A percentile compares a stretch with the other conserved stretches of the same genome.
phyloP scores from a whole-genome alignment of 768 basidiomycete genomes.

The Calocybe gangraenosa region DNA sequence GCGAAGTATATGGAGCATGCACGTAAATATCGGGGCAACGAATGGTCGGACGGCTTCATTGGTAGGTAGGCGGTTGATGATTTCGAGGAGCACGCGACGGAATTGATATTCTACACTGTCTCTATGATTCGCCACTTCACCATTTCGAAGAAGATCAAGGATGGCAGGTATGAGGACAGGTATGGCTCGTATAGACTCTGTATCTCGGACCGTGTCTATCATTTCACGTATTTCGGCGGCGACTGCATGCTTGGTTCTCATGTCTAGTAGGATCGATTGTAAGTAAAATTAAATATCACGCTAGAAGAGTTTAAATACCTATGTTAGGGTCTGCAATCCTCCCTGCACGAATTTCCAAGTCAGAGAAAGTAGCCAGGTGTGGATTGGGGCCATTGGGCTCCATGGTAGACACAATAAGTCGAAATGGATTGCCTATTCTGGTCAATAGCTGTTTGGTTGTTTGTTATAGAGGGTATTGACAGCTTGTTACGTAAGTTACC shows the following conservation, averaged over 20 bases:
- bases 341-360: conserved; percentile 69
- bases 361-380: conserved; percentile 38
- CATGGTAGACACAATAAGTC: conserved; percentile 28
- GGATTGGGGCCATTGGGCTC: conserved; percentile 29
- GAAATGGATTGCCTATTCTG: conserved; percentile 18
- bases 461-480: not conserved
- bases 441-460: conserved; percentile 11
- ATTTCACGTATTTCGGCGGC: conserved; percentile 78
- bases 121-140: conserved; percentile 62
- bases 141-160: conserved; percentile 66
- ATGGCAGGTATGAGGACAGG: conserved; percentile 72
- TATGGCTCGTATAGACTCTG: conserved; percentile 65
- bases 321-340: conserved; percentile 72
- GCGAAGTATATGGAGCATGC: conserved; percentile 80
- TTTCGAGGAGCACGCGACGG: conserved; percentile 83
- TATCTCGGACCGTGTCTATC: conserved; percentile 74
- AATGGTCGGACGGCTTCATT: conserved; percentile 75
- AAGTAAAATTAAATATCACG: conserved; percentile 3
- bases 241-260: conserved; percentile 64
- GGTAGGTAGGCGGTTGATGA: conserved; percentile 82
- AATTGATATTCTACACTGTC: conserved; percentile 74
- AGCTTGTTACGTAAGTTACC: no score
- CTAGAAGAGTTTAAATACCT: conserved; percentile 32
- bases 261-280: conserved; percentile 39
- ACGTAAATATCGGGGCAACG: conserved; percentile 61